Evolutionary conservation across 2,329 filamentous ascomycete genomes (phyloP).

Genomic region (Pseudogymnoascus sp.): DNA sequence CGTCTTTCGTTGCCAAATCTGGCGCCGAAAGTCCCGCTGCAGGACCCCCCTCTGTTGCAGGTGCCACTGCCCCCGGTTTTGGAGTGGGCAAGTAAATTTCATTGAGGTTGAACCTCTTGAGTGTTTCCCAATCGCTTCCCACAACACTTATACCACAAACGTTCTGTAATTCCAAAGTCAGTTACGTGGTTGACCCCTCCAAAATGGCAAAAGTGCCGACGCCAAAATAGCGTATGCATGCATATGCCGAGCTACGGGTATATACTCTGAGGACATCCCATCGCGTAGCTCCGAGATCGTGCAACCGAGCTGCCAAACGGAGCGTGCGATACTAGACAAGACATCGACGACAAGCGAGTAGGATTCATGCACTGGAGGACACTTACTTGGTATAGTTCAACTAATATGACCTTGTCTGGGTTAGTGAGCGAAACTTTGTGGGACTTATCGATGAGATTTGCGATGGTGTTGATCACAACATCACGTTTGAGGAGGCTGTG

Average conservation of each 20-base stretch:
- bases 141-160: slow-evolving; percentile 76
- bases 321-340: slow-evolving; percentile 16
- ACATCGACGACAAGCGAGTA: background rate
- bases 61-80: slow-evolving; percentile 13
- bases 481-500: slow-evolving; percentile 62
- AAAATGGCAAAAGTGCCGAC: background rate
- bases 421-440: slow-evolving; percentile 72
- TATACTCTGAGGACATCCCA: background rate
- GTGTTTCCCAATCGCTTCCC: slow-evolving; percentile 57
- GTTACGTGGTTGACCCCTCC: background rate
- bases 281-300: slow-evolving; percentile 10
- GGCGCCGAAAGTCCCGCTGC: background rate
- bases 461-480: slow-evolving; percentile 53
- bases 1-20: background rate
- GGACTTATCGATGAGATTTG: slow-evolving; percentile 53
- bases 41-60: slow-evolving; percentile 2
- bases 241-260: slow-evolving; percentile 7
- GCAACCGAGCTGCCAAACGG: slow-evolving; percentile 13
- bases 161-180: slow-evolving; percentile 41
- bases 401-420: slow-evolving; percentile 72
- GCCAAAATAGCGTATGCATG: slow-evolving; percentile 8
- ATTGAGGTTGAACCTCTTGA: slow-evolving; percentile 72
- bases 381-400: slow-evolving; percentile 73
- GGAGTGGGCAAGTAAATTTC: slow-evolving; percentile 52
- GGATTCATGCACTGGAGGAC: background rate